phyloP scores from a whole-genome alignment of 352 stramenopile genomes.

The Phytophthora podocarpi region DNA sequence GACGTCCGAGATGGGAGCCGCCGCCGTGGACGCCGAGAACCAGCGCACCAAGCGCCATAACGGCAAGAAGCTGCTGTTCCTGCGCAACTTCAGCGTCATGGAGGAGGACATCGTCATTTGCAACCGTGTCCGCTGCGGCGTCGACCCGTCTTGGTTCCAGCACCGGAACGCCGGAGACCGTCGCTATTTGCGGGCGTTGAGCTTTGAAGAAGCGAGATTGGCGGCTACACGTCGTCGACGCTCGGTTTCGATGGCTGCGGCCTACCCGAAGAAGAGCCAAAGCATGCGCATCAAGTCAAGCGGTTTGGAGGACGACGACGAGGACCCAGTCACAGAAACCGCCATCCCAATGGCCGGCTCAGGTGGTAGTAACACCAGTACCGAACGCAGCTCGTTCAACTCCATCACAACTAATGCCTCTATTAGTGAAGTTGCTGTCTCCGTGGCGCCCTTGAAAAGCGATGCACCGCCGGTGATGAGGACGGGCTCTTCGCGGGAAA shows the following conservation, averaged over 20 bases:
- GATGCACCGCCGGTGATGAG: constrained; percentile 7
- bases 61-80: constrained; percentile 58
- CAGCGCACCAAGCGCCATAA: constrained; percentile 35
- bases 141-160: constrained; percentile 52
- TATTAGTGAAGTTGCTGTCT: constrained; percentile 16
- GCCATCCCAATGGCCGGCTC: background rate
- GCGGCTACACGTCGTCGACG: constrained; percentile 45
- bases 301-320: constrained; percentile 3
- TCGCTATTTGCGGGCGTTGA: constrained; percentile 56
- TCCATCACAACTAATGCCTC: constrained; percentile 9
- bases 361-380: constrained; percentile 22
- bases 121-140: constrained; percentile 66
- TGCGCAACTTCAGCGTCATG: constrained; percentile 68
- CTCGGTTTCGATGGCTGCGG: constrained; percentile 22
- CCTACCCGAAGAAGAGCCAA: constrained; percentile 23
- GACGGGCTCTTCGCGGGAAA: constrained; percentile 17
- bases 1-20: constrained; percentile 60
- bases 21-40: constrained; percentile 52
- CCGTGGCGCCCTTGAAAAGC: constrained; percentile 7
- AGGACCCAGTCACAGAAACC: background rate
- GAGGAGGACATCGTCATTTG: constrained; percentile 75
- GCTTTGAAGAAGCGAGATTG: constrained; percentile 53
- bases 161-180: constrained; percentile 43
- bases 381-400: constrained; percentile 26
- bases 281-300: constrained; percentile 20